phyloP scores from a whole-genome alignment of 2,329 filamentous ascomycete genomes.

The Parasarocladium wereldwijsianum region DNA sequence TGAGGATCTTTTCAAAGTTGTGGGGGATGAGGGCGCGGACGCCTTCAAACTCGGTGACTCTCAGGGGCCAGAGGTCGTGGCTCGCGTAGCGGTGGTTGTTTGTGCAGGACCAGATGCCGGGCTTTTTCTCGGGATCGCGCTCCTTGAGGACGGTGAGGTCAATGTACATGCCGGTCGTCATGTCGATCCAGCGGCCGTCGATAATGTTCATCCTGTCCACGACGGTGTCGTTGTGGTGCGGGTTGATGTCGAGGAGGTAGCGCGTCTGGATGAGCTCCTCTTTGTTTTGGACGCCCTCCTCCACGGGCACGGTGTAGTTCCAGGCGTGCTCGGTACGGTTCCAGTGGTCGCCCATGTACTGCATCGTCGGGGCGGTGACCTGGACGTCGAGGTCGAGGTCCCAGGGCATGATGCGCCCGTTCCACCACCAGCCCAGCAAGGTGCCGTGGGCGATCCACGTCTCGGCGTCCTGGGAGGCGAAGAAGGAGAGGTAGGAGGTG shows the following conservation, averaged over 20 bases:
- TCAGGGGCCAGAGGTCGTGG: conserved; percentile 62
- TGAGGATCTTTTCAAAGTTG: conserved; percentile 49
- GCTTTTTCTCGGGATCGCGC: conserved; percentile 36
- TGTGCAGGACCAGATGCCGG: conserved; percentile 65
- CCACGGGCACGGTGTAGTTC: conserved; percentile 24
- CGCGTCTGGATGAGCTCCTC: conserved; percentile 21
- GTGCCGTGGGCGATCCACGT: conserved; percentile 84
- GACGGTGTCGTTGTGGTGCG: conserved; percentile 44
- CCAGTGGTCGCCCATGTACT: conserved; percentile 46
- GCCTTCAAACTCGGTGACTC: conserved; percentile 61
- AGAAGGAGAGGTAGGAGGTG: conserved; percentile 57
- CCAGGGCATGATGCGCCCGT: conserved; percentile 63
- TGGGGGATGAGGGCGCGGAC: conserved; percentile 56
- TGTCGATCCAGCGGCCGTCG: conserved; percentile 73
- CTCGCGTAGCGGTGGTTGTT: conserved; percentile 60
- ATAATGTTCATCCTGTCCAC: conserved; percentile 66
- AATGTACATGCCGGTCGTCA: conserved; percentile 61
- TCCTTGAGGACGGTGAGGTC: conserved; percentile 69
- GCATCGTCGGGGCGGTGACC: conserved; percentile 52
- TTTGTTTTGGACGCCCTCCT: conserved; percentile 22
- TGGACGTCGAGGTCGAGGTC: conserved; percentile 78
- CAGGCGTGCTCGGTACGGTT: conserved; percentile 56
- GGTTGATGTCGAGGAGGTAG: conserved; percentile 69
- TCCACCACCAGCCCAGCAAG: conserved; percentile 83
- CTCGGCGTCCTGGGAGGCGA: conserved; percentile 49